phyloP scores from a whole-genome alignment of 208 protist genomes.

The Acanthamoeba healyi region DNA sequence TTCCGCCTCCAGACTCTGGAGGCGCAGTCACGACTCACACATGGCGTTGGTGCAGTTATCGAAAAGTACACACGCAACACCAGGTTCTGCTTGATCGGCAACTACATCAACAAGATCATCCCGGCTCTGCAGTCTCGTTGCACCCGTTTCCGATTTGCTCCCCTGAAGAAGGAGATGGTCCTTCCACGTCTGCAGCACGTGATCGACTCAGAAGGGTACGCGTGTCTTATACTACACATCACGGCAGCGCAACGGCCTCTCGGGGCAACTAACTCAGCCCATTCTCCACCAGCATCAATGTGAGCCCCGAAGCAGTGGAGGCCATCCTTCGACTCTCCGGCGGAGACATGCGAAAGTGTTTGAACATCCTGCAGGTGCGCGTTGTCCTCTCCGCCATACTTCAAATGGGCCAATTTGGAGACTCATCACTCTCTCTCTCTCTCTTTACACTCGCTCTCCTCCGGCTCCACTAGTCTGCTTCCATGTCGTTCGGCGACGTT shows the following conservation, averaged over 20 bases:
- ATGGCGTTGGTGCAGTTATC: too few relatives aligned
- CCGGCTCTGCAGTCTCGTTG: conserved; percentile 94
- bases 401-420: background rate
- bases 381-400: background rate
- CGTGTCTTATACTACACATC: too few relatives aligned
- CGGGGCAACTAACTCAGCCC: too few relatives aligned
- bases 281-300: conserved; percentile 89
- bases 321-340: conserved; percentile 95
- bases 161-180: conserved; percentile 93
- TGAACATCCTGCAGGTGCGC: conserved; percentile 97
- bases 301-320: conserved; percentile 92
- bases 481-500: conserved; percentile 84
- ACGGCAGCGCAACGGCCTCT: too few relatives aligned
- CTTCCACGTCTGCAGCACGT: conserved; percentile 92
- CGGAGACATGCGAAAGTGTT: conserved; percentile 97
- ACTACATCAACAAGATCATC: conserved; percentile 96
- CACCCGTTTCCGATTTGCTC: conserved; percentile 98
- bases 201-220: conserved; percentile 91
- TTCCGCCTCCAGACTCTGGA: too few relatives aligned
- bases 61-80: conserved; percentile 98
- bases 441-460: background rate
- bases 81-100: conserved; percentile 99
- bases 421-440: background rate
- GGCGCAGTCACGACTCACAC: too few relatives aligned
- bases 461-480: conserved; percentile 85